phyloP scores from a whole-genome alignment of 1,284 basidiomycete genomes.

The Omphalotus olearius region DNA sequence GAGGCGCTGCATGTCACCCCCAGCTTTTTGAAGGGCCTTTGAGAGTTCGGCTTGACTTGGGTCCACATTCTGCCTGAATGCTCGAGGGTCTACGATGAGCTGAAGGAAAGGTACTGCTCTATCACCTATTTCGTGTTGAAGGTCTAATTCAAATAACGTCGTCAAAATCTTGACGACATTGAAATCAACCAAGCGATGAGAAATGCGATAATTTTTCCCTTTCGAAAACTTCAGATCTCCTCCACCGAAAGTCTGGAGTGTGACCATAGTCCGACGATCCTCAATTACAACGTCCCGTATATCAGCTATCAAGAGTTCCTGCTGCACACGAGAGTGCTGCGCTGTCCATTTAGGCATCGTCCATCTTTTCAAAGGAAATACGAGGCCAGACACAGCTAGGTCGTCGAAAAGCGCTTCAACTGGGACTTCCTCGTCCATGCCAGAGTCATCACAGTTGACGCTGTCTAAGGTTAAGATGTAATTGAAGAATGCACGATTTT shows the following conservation, averaged over 20 bases:
- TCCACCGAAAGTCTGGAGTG: constrained; percentile 35
- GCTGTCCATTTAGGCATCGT: constrained; percentile 32
- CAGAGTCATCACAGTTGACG: constrained; percentile 19
- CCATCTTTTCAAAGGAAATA: constrained; percentile 38
- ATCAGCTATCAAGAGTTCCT: constrained; percentile 35
- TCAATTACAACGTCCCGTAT: constrained; percentile 33
- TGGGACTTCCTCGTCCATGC: constrained; percentile 25
- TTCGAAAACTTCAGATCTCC: constrained; percentile 23
- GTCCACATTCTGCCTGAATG: constrained; percentile 26
- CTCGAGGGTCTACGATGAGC: constrained; percentile 35
- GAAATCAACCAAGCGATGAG: constrained; percentile 46
- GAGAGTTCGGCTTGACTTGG: constrained; percentile 12
- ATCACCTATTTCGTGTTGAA: constrained; percentile 23
- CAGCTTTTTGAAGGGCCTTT: constrained; percentile 23
- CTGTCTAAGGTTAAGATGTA: constrained; percentile 33
- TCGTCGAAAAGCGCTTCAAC: constrained; percentile 45
- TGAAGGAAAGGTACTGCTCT: constrained; percentile 35
- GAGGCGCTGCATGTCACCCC: constrained; percentile 30
- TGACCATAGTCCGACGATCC: constrained; percentile 28
- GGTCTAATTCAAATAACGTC: constrained; percentile 40
- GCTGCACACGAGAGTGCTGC: constrained; percentile 33
- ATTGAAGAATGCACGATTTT: constrained; percentile 33
- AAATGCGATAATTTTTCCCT: constrained; percentile 36
- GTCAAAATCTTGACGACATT: constrained; percentile 42
- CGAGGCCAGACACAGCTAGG: constrained; percentile 35